Conservation (phyloP, 306 rosid species). For the Fagus crenata region DNA sequence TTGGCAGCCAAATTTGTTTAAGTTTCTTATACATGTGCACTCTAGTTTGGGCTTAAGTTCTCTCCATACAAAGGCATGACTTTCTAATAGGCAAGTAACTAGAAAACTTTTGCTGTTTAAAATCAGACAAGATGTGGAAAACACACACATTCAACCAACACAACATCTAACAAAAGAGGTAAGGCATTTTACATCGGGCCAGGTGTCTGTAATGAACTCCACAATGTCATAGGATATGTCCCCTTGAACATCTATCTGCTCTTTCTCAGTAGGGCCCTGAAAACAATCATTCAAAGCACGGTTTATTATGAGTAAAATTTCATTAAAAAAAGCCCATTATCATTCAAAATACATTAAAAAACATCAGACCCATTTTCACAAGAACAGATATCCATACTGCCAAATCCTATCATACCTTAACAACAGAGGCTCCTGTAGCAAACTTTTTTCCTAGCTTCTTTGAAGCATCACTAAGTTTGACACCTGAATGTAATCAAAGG, state of each 20-base stretch:
- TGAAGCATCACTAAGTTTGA: conserved; percentile 97
- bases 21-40: neutral
- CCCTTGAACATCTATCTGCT: conserved; percentile 98
- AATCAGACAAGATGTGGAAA: neutral
- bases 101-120: neutral
- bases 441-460: conserved; percentile 98
- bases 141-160: conserved; percentile 1
- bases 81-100: neutral
- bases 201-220: conserved; percentile 88
- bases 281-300: conserved; percentile 32
- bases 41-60: neutral
- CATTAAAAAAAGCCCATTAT: no score
- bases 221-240: conserved; percentile 90
- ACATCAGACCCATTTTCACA: conserved; percentile 22
- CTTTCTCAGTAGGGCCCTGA: conserved; percentile 99
- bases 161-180: conserved; percentile 1
- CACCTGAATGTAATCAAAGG: conserved; percentile 51
- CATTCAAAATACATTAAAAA: conserved; percentile 21
- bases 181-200: conserved; percentile 79
- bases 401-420: conserved; percentile 59
- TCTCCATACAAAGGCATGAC: neutral
- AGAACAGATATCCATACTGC: conserved; percentile 13
- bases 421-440: conserved; percentile 99
- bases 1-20: neutral
- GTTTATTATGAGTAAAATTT: no score